These are phyloP conservation scores for Penicillium steckii DNA, from an alignment of 495 filamentous ascomycete genomes.

Conservation along the genomic window DNA sequence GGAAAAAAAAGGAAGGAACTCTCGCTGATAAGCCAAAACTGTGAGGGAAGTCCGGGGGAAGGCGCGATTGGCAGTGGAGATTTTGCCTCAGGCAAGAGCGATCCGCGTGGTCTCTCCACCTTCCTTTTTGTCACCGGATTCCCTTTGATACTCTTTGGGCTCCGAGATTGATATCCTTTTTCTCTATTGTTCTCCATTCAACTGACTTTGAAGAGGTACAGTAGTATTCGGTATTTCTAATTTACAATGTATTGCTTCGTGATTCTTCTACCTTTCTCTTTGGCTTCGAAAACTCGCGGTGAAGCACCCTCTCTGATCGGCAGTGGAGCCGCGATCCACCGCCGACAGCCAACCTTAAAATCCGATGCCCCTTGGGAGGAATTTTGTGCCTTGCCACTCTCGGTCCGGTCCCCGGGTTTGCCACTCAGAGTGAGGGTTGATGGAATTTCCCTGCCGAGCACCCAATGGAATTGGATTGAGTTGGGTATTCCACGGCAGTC, in stretches of 20 bases:
- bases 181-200: too few species aligned
- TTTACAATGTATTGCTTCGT: background rate
- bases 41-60: too few species aligned
- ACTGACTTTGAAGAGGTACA: too few species aligned
- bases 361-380: background rate
- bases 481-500: background rate
- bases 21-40: too few species aligned
- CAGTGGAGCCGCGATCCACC: conserved; percentile 20
- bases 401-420: background rate
- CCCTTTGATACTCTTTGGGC: too few species aligned
- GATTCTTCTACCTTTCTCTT: background rate
- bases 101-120: too few species aligned
- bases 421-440: background rate
- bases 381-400: conserved; percentile 2
- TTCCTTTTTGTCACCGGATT: background rate
- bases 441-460: background rate
- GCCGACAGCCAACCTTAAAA: conserved; percentile 20
- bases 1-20: background rate
- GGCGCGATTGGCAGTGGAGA: background rate
- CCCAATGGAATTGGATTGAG: background rate
- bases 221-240: too few species aligned
- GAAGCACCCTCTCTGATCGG: conserved; percentile 22
- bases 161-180: too few species aligned
- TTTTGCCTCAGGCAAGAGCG: too few species aligned
- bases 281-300: conserved; percentile 6